Base-by-base conservation (phyloP, 371 early-diverging fungal species). In the Blakeslea trispora region DNA sequence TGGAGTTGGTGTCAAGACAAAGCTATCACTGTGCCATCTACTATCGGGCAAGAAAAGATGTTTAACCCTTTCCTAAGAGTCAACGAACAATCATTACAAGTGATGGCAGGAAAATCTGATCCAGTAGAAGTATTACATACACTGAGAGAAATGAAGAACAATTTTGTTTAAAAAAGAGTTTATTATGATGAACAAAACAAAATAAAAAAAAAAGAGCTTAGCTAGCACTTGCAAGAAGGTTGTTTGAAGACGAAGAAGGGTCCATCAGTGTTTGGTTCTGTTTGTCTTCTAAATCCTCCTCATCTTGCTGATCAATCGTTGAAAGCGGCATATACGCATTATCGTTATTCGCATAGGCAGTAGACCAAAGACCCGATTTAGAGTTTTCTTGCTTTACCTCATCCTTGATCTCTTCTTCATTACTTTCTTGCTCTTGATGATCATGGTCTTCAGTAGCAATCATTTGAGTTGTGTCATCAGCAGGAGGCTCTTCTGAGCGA, bases 61-160 rank as follows among this genome's bases (percentile, higher is more conserved):
- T 87, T 84, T 66, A 97, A 97, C 55, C 95, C 95, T 2, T 97
- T 95, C 61, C 71, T 97, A 74, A 82, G 97, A 24, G 89, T 92
- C 46, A 72, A 77, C 40, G 85, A 89, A 51, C 87, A 90, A 2
- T 64, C 83, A 1, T 59, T 91, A n/a, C 86, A 90, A 61, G 63
- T 73, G 45, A 76, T 81, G 35, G 80, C 83, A 0, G 85, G 85
- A 32, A 76, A 82, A 52, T 68, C 68, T 2, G 88, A 89, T 58
- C 89, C 91, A 10, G 85, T 91, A 4, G 86, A 87, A 55, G 91
- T 92, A 13, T 82, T 95, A 69, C 86, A 82, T 15, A 81, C 71
- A 18, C 69, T 96, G 37, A 79, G 95, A 42, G 86, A 87, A 61
- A 68, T 90, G 77, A 91, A 93, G 71, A 90, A 93, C n/a, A 58